Base-by-base conservation (phyloP, 2,329 filamentous ascomycete genomes). In the Colletotrichum sp. region DNA sequence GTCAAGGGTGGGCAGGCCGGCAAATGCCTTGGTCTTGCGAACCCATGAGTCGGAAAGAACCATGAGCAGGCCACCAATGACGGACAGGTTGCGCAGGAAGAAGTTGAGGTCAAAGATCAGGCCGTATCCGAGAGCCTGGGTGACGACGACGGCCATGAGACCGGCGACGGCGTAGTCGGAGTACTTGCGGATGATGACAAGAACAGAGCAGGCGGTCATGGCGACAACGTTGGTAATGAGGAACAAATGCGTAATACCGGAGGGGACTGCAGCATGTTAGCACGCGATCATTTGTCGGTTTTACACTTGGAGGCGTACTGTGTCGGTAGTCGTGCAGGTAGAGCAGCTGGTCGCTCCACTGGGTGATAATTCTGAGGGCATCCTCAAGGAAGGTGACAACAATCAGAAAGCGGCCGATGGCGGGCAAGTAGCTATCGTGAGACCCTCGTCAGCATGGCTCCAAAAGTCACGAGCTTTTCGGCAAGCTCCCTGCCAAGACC, bases 51-150 rank as follows among this genome's bases (percentile, higher is more conserved):
- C 97, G 55, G 96, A 98, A 64, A 99, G 91, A 24, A 99, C 97
- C 97, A 99, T 99, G 81, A 99, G 91, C 60, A 99, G 92, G 76
- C 97, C 97, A 81, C 97, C 97, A 89, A 99, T 96, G 82, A 99
- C 97, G 79, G 96, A 98, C 77, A 99, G 90, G 85, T 99, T 99
- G 87, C 97, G 96, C 79, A 99, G 94, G 93, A 99, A 99, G 91
- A 99, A 99, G 92, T 99, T 99, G 83, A 99, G 92, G 86, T 99
- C 97, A 86, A 99, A 99, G 86, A 99, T 98, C 78, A 99, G 92
- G 76, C 97, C 97, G 85, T 99, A 99, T 81, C 97, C 97, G 72
- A 99, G 92, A 24, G 96, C 97, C 87, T 99, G 97, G 39, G 96
- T 94, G 78, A 99, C 86, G 69, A 99, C 96, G 69, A 99, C 97